Percentiles rank a stretch among this genome's conserved stretches.
phyloP scores from a whole-genome alignment of 2,329 filamentous ascomycete species.

The Diaporthe helianthi region DNA sequence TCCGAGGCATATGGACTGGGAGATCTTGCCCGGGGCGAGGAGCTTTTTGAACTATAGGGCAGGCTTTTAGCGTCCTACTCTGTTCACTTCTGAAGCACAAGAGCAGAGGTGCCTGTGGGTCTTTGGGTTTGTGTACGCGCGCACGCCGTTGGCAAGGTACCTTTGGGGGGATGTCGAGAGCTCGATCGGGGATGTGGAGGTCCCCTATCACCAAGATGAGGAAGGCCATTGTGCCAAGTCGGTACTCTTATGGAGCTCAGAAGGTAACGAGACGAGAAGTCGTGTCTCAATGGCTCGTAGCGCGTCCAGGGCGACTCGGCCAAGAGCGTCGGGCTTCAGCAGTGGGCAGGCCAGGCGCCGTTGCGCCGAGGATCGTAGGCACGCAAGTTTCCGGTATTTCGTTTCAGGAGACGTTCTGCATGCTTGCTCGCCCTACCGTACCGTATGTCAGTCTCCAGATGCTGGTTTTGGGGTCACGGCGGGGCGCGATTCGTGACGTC shows the following conservation, averaged over 20 bases:
- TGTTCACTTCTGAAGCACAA: constrained; percentile 14
- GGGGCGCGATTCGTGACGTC: neutral
- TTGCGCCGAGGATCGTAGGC: constrained; percentile 4
- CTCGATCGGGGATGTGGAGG: constrained; percentile 91
- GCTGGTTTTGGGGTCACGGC: neutral
- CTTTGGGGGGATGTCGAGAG: constrained; percentile 89
- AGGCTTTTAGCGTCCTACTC: neutral
- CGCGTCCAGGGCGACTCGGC: neutral
- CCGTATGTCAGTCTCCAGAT: neutral
- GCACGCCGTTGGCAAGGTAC: constrained; percentile 52
- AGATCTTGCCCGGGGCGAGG: constrained; percentile 82
- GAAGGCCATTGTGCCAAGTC: constrained; percentile 73
- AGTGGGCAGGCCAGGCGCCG: constrained; percentile 5
- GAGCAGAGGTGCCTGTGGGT: constrained; percentile 23
- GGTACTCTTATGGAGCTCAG: neutral
- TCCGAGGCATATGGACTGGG: constrained; percentile 80
- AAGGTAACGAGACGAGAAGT: neutral
- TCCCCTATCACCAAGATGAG: constrained; percentile 92
- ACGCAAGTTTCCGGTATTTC: neutral
- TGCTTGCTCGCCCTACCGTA: too few relatives aligned
- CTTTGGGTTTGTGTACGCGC: constrained; percentile 18
- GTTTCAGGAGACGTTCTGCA: neutral
- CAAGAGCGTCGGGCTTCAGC: constrained; percentile 16
- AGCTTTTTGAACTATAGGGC: constrained; percentile 78
- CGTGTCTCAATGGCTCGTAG: constrained; percentile 8